Base-by-base conservation (phyloP, 2,329 filamentous ascomycete species). In the Lachnellula subtilissima region DNA sequence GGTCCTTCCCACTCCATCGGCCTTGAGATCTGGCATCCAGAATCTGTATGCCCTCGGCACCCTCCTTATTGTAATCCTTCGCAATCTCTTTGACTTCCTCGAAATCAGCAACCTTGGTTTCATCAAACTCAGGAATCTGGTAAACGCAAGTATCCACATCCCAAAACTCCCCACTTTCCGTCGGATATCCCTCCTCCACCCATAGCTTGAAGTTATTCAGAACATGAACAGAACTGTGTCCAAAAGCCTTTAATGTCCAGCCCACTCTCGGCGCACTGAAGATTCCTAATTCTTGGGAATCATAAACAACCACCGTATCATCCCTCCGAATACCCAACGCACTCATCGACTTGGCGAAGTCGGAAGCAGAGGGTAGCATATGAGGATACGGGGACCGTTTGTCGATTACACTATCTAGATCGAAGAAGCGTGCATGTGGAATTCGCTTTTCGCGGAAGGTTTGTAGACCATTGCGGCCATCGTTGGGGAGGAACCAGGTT, bases 151-250 rank as follows among this genome's bases (percentile, higher is more conserved):
- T 86, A 67, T 87, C 84, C 46, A 87, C 81, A 55, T 76, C 83
- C 72, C 84, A 86, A 52, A 89, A 73, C 71, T 88, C 76, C 51
- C 93, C 92, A n/a, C 84, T 85, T 75, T 96, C 91, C 0, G 86
- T 88, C 0, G 91, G 89, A 62, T 86, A 82, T 1, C 89, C 91
- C 68, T 95, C 80, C 36, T 93, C 88, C 1, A 93, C 86, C 91
- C 92, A 99, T n/a, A 89, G 74, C 71, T 87, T 89, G 76, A 97
- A 99, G 75, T 99, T 99, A 76, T 99, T 95, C 54, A 99, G 76
- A 17, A 99, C 75, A 71, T 97, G 91, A 14, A 99, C 93, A 61
- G 84, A 87, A 46, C 84, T 78, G 71, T 99, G 94, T 1, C 94
- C 94, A 72, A 97, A 97, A 36, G 91, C 84, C 67, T 84, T 85